Evolutionary conservation across 139 green algal species (phyloP), one percentile per base, ranked within the genome.

Genomic region (Zygnema circumcarinatum): DNA sequence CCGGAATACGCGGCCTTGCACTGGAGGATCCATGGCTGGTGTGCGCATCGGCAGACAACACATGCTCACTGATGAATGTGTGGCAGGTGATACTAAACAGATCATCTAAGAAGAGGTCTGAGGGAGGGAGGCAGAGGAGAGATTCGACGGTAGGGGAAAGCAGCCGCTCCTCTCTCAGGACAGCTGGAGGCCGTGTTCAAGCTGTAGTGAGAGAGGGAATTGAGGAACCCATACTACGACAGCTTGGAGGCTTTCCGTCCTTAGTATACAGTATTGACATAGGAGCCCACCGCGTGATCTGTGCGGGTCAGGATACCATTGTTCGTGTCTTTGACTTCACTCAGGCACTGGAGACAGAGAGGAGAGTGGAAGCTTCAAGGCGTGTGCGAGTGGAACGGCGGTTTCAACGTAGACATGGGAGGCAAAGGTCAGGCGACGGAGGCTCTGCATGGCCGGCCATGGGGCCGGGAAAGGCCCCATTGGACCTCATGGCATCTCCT

Each of bases 1-100:
- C 22, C 20, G 83, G 41, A 25, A 32, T 88, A 11, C 74, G 33
- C 42, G 20, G 0, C 2, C 83, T 88, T 2, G 69, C 83, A 22
- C 54, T 88, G 41, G 83, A 88, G 7, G 83, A 88, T 62, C 83
- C 83, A 31, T 88, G 83, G 83, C 83, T 88, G 22, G 69, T 88
- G n/a, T 69, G 68, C 29, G 31, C 81, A 33, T 87, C 81, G 29
- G 68, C 2, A 41, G 81, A 87, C 20, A 56, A 56, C 31, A 53
- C 67, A 0, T 87, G 81, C 36, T 72, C 81, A 1, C 33, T 87
- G 21, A 54, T 87, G 81, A 52, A 87, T 69, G 47, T 86, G 25
- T 39, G 80, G 36, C n/a, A 81, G 2, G 80, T 52, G n/a, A 62
- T 62, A n/a, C 2, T 84, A 22, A 39, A 67, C n/a, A 84, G 76